Evolutionary conservation across 768 basidiomycete genomes (phyloP).

Genomic region (Mycena metata): DNA sequence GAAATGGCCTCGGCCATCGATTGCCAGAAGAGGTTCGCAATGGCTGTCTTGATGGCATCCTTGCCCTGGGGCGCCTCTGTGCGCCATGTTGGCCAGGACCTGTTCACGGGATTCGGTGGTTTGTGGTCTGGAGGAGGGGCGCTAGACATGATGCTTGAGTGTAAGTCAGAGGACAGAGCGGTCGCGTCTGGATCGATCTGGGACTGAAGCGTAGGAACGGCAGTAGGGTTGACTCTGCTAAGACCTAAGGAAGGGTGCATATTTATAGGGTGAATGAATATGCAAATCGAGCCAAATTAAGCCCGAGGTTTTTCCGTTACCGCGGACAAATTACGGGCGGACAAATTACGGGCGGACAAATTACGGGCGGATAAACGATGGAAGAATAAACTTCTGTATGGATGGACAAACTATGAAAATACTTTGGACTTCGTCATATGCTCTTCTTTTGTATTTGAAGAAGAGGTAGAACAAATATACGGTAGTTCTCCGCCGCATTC

Average conservation of each 20-base stretch:
- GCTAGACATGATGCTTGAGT: slow-evolving; percentile 13
- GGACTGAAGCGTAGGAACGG: slow-evolving; percentile 8
- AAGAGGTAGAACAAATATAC: no score
- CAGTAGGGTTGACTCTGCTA: slow-evolving; percentile 2
- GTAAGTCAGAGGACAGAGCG: slow-evolving; percentile 4
- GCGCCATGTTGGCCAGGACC: slow-evolving; percentile 25
- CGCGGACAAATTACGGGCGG: slow-evolving; percentile 8
- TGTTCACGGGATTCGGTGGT: slow-evolving; percentile 15
- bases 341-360: slow-evolving; percentile 7
- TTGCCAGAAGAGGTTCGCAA: slow-evolving; percentile 21
- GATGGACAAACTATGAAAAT: no score
- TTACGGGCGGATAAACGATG: no score
- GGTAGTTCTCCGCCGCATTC: no score
- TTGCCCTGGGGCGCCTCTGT: slow-evolving; percentile 11
- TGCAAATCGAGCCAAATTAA: slow-evolving; percentile 9
- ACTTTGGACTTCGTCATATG: no score
- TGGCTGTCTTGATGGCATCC: slow-evolving; percentile 19
- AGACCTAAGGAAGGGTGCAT: slow-evolving; percentile 6
- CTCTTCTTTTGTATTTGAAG: no score
- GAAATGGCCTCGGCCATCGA: slow-evolving; percentile 19
- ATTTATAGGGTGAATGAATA: slow-evolving; percentile 10
- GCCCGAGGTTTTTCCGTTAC: slow-evolving; percentile 4
- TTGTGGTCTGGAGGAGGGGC: slow-evolving; percentile 10
- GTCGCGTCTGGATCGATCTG: slow-evolving; percentile 5
- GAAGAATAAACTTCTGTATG: no score